Base-by-base conservation (phyloP, 2,329 filamentous ascomycete genomes). In the Drechslerella stenobrocha region DNA sequence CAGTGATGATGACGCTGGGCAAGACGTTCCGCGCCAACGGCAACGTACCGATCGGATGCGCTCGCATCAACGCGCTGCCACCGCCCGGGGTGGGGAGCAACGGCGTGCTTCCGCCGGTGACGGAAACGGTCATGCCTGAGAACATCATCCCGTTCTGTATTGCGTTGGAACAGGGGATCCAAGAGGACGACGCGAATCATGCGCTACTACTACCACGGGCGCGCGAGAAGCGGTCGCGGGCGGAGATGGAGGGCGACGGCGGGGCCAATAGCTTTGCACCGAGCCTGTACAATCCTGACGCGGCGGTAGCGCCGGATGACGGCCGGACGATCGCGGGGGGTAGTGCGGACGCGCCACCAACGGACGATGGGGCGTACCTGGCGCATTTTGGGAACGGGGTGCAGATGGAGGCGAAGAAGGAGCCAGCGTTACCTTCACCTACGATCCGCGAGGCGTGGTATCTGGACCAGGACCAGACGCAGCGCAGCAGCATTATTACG, bases 71-170 rank as follows among this genome's bases (percentile, higher is more conserved):
- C 20, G 63, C 63, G 3, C 30, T 13, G 44, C 44, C 44, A 13
- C 5, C 59, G 28, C 26, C 63, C 1, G 50, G 53, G 22, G 24
- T 53, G 24, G 28, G 32, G 15, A 51, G 37, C 23, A 7, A 28
- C 13, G 55, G 50, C 1, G 32, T 32, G 4, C 63, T 50, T 11
- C 55, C 55, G 11, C 42, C 50, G 4, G n/a, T 56, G 20, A 15
- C 51, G 23, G 63, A 67, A 20, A 67, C 63, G 6, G 35, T 67
- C 2, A 45, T 40, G 8, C 63, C 63, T 3, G 55, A 46, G 7
- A 67, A 67, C 60, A 67, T 67, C 15, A 67, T 67, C 2, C 63
- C 63, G n/a, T 67, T 67, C 30, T 67, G 63, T n/a, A 51, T 67
- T 15, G 50, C 32, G 15, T 47, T 67, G 3, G 63, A 67, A 13